phyloP scores from a whole-genome alignment of 495 filamentous ascomycete genomes.

The Podospora pseudopauciseta region DNA sequence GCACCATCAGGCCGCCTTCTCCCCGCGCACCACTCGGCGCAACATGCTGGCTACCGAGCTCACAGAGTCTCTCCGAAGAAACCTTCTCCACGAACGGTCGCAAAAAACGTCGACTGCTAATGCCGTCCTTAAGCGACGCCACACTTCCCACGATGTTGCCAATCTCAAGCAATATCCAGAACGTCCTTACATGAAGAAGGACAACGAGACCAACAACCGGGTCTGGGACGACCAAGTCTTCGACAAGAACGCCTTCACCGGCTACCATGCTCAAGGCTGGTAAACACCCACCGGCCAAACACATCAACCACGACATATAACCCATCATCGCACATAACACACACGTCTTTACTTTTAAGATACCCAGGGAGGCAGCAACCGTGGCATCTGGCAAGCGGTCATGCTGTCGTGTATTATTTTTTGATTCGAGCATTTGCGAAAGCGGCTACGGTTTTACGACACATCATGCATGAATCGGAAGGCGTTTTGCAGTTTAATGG shows the following conservation, averaged over 20 bases:
- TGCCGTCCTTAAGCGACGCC: conserved; percentile 83
- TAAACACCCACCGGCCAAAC: conserved; percentile 28
- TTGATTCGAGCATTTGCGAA: conserved; percentile 37
- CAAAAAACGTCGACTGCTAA: conserved; percentile 79
- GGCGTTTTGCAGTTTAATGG: conserved; percentile 38
- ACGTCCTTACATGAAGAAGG: conserved; percentile 46
- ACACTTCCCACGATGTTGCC: conserved; percentile 85
- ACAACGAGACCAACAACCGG: conserved; percentile 26
- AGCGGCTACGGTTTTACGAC: conserved; percentile 38
- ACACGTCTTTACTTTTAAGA: conserved; percentile 22
- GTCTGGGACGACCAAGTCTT: conserved; percentile 44
- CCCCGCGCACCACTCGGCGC: conserved; percentile 85
- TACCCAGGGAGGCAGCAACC: conserved; percentile 28
- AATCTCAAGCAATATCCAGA: conserved; percentile 77
- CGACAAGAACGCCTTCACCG: conserved; percentile 48
- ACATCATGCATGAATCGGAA: conserved; percentile 39
- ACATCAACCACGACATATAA: conserved; percentile 6
- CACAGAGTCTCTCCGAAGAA: conserved; percentile 42
- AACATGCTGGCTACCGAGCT: conserved; percentile 97
- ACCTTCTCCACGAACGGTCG: conserved; percentile 38
- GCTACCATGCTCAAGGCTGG: conserved; percentile 55
- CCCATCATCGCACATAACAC: conserved; percentile 29
- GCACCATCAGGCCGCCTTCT: conserved; percentile 65
- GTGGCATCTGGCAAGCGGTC: conserved; percentile 28
- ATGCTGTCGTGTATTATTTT: conserved; percentile 40